phyloP scores from a whole-genome alignment of 2,329 filamentous ascomycete genomes.

The Pestalotiopsis sp. region DNA sequence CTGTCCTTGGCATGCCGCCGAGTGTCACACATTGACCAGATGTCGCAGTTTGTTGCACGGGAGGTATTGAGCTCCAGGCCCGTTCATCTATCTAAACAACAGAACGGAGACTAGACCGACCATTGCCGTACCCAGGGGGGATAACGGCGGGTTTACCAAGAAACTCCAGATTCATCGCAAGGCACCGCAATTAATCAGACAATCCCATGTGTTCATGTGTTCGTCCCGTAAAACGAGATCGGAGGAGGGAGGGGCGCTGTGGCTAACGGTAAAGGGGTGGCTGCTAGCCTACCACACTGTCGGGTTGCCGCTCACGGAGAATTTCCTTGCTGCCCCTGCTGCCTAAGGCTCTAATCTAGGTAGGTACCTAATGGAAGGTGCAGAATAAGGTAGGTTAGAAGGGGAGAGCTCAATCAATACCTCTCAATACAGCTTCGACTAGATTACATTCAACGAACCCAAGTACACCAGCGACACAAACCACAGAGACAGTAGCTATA shows the following conservation, averaged over 20 bases:
- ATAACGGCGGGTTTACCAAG: neutral
- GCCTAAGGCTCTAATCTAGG: neutral
- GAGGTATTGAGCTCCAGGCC: neutral
- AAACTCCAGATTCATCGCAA: neutral
- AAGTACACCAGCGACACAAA: too few relatives aligned
- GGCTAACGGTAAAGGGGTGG: constrained; percentile 9
- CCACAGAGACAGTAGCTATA: too few relatives aligned
- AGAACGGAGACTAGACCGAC: neutral
- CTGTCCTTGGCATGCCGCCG: neutral
- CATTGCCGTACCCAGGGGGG: neutral
- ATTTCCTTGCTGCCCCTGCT: neutral
- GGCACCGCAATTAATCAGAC: neutral
- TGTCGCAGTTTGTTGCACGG: neutral
- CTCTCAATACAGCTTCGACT: too few relatives aligned
- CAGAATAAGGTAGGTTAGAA: neutral
- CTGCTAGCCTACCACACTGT: constrained; percentile 10
- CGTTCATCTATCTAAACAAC: neutral
- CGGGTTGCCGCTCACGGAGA: neutral
- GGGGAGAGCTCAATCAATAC: too few relatives aligned
- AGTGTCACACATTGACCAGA: neutral
- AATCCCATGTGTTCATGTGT: neutral
- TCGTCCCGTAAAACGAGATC: neutral
- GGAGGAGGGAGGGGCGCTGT: constrained; percentile 3
- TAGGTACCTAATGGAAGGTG: neutral
- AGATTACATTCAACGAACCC: too few relatives aligned